These are phyloP conservation scores for Lophiostoma macrostomum DNA, from an alignment of 495 filamentous ascomycete genomes.

Conservation along the genomic window DNA sequence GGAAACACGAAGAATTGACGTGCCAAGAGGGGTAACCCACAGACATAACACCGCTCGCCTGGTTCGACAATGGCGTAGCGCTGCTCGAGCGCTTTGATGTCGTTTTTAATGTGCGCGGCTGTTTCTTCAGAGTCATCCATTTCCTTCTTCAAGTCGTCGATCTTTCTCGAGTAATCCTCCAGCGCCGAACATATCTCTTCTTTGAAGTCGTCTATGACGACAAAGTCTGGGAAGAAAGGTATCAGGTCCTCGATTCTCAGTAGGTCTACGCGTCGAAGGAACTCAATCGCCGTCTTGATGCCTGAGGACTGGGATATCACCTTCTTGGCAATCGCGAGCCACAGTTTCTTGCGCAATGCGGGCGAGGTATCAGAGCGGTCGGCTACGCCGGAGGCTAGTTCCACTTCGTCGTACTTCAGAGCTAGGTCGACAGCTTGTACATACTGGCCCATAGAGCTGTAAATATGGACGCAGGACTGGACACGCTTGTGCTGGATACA, in stretches of 20 bases:
- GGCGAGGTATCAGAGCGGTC: conserved; percentile 75
- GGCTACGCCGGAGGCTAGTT: conserved; percentile 85
- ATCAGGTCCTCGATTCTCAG: conserved; percentile 95
- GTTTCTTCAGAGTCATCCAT: conserved; percentile 93
- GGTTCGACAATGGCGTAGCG: conserved; percentile 96
- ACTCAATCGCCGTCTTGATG: conserved; percentile 93
- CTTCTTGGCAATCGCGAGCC: conserved; percentile 89
- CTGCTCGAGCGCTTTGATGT: conserved; percentile 78
- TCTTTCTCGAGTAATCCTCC: conserved; percentile 85
- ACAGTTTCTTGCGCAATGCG: conserved; percentile 85
- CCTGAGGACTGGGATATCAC: conserved; percentile 80
- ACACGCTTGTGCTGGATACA: conserved; percentile 93
- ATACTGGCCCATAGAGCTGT: conserved; percentile 91
- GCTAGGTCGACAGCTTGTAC: conserved; percentile 88
- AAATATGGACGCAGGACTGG: conserved; percentile 91
- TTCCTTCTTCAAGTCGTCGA: conserved; percentile 83
- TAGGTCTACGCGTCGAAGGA: conserved; percentile 84
- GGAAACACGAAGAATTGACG: conserved; percentile 97
- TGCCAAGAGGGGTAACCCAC: conserved; percentile 76
- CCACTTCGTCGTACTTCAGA: conserved; percentile 80
- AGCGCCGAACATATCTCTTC: conserved; percentile 93
- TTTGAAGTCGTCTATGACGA: conserved; percentile 99
- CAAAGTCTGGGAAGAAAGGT: conserved; percentile 97
- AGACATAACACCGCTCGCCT: conserved; percentile 88
- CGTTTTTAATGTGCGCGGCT: conserved; percentile 79